Evolutionary conservation across 768 basidiomycete species (phyloP), one percentile per base, ranked within the genome.

Genomic region (Lentinula guzmanii): DNA sequence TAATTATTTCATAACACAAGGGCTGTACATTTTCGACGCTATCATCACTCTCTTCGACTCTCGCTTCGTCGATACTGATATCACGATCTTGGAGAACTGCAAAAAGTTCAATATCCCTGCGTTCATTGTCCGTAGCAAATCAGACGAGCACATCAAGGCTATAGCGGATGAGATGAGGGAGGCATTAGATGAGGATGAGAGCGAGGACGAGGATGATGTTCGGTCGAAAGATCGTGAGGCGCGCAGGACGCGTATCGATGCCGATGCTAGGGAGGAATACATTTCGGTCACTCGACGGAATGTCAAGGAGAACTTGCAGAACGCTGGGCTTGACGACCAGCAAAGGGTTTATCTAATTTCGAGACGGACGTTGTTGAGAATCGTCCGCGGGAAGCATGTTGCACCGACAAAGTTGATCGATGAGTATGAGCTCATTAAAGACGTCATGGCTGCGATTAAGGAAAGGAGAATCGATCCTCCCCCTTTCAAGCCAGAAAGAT

Each of bases 51-150:
- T 75, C 39, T 68, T 76, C 51, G 70, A 70, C 61, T 71, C 71
- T 53, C 70, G 75, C 0, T 73, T 76, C 61, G 70, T 71, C 0
- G 66, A 65, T 64, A 73, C 74, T 3, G 75, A 74, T n/a, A 60
- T 70, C 11, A 69, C 71, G 8, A 71, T 76, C 59, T 69, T 76
- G 42, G 60, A 62, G 11, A 71, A 71, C 61, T 71, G 69, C 58
- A 66, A 61, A 39, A 67, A 65, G 4, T 73, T 70, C 65, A 66
- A 70, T 0, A 74, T 76, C 35, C 73, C 76, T 3, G 68, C 69
- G 0, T 73, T 71, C 53, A 72, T 76, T 37, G 71, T 75, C 15
- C 75, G 74, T 1, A 75, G 75, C 21, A 75, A 77, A 57, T 68
- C 75, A 0, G 74, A 76, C 51, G 34, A 60, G 28, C 59, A 60